Conservation (phyloP, 805 yeast species). For the Ogataea dorogensis region DNA sequence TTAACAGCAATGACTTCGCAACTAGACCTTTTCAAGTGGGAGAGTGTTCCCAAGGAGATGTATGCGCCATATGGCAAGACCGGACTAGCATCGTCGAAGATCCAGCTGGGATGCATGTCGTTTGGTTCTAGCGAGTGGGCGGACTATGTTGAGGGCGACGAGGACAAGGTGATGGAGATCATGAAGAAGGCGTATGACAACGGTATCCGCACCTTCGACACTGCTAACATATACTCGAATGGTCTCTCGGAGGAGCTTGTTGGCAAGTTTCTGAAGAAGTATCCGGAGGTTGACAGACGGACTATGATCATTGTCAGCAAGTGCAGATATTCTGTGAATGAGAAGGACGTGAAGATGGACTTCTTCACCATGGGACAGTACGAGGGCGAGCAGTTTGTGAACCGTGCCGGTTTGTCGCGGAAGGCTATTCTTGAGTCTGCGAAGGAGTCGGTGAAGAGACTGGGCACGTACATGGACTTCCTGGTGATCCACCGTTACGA, state of each 20-base stretch:
- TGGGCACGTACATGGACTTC: constrained; percentile 54
- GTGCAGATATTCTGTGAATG: constrained; percentile 35
- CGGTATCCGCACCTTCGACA: constrained; percentile 50
- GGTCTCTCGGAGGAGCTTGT: constrained; percentile 49
- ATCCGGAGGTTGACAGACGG: constrained; percentile 51
- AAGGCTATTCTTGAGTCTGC: constrained; percentile 47
- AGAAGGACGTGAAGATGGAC: constrained; percentile 4
- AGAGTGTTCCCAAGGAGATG: constrained; percentile 11
- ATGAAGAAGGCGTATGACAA: constrained; percentile 46
- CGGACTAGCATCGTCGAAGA: constrained; percentile 41
- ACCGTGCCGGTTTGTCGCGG: constrained; percentile 41
- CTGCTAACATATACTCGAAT: constrained; percentile 48
- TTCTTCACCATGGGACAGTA: constrained; percentile 20
- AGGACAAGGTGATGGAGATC: constrained; percentile 42
- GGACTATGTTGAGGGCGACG: constrained; percentile 47
- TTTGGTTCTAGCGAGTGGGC: constrained; percentile 45
- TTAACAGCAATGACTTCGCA: too few relatives aligned
- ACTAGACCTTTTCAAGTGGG: constrained; percentile 12
- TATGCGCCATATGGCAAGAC: constrained; percentile 11
- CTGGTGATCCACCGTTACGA: constrained; percentile 59
- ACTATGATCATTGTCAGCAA: constrained; percentile 55
- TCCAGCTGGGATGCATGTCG: constrained; percentile 56
- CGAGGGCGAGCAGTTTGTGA: constrained; percentile 27
- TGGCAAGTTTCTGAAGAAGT: constrained; percentile 53
- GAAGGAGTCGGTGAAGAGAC: constrained; percentile 40